Percentiles rank a stretch among this genome's conserved stretches.
phyloP scores from a whole-genome alignment of 768 basidiomycete species.

The Agrocybe pediades region DNA sequence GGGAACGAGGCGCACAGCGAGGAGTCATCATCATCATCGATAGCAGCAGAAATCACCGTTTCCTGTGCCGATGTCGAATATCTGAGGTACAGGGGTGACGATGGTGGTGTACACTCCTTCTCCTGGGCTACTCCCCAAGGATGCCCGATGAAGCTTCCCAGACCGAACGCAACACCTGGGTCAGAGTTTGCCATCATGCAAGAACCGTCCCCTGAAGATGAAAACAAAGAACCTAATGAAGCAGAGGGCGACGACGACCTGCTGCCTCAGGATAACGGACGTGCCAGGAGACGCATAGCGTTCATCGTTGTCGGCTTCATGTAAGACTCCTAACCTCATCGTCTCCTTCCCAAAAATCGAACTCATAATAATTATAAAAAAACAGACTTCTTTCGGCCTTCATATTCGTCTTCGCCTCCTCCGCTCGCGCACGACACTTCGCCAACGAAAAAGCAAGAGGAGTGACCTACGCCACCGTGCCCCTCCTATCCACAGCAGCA shows the following conservation, averaged over 20 bases:
- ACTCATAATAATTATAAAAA: neutral
- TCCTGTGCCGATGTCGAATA: constrained; percentile 14
- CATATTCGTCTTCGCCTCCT: constrained; percentile 22
- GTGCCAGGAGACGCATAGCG: constrained; percentile 23
- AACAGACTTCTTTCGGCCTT: constrained; percentile 15
- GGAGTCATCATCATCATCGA: no score
- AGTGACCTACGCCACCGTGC: constrained; percentile 17
- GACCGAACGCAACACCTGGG: neutral
- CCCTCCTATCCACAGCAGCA: constrained; percentile 17
- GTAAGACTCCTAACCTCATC: constrained; percentile 17
- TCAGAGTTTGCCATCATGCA: constrained; percentile 10
- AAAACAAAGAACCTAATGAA: constrained; percentile 12
- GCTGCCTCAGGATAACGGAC: constrained; percentile 17
- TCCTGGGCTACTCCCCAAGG: constrained; percentile 28
- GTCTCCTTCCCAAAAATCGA: neutral
- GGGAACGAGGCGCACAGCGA: neutral
- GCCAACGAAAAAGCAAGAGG: constrained; percentile 21
- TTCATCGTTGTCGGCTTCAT: constrained; percentile 22
- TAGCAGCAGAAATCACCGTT: constrained; percentile 10
- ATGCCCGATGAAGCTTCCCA: constrained; percentile 20
- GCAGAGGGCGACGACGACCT: constrained; percentile 24
- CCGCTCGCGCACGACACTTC: constrained; percentile 25
- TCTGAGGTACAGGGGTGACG: constrained; percentile 16
- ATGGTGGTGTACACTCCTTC: constrained; percentile 21
- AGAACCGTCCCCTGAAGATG: constrained; percentile 16